Evolutionary conservation across 306 rosid genomes (phyloP).

Genomic region (Acmispon strigosus): DNA sequence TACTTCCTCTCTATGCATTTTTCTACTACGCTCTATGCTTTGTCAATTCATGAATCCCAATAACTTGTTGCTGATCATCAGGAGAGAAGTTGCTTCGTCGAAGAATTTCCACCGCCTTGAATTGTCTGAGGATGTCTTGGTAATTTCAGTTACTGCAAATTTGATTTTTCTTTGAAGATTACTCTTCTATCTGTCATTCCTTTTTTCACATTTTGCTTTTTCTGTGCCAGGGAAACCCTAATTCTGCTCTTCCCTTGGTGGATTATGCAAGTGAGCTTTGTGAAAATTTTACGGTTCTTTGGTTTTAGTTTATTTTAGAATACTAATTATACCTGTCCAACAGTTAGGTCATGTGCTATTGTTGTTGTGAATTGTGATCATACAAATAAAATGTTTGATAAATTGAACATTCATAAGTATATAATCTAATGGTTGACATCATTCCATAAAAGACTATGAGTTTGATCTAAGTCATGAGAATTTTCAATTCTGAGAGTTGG

Average conservation of each 20-base stretch:
- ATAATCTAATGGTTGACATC: not conserved
- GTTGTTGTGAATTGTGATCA: not conserved
- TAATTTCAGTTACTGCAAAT: constrained; percentile 18
- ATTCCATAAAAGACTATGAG: not conserved
- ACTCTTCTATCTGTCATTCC: not conserved
- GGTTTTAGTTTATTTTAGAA: not conserved
- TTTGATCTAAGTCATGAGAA: not conserved
- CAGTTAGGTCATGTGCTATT: not conserved
- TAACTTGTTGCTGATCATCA: constrained; percentile 27
- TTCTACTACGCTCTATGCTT: not conserved
- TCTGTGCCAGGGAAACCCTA: constrained; percentile 47
- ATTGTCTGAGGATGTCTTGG: constrained; percentile 63
- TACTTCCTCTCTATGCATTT: not conserved
- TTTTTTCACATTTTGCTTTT: constrained; percentile 17
- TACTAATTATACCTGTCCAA: not conserved
- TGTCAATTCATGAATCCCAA: not conserved
- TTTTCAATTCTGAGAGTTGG: not conserved
- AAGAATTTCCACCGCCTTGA: constrained; percentile 20
- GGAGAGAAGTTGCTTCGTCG: constrained; percentile 48
- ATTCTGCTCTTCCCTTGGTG: constrained; percentile 47
- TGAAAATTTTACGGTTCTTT: not conserved
- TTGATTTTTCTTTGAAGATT: constrained; percentile 1
- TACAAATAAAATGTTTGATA: not conserved
- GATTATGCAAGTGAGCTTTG: constrained; percentile 59
- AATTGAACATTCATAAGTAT: not conserved